phyloP scores from a whole-genome alignment of 179 eudicot species.

The Amaranthus tricolor region DNA sequence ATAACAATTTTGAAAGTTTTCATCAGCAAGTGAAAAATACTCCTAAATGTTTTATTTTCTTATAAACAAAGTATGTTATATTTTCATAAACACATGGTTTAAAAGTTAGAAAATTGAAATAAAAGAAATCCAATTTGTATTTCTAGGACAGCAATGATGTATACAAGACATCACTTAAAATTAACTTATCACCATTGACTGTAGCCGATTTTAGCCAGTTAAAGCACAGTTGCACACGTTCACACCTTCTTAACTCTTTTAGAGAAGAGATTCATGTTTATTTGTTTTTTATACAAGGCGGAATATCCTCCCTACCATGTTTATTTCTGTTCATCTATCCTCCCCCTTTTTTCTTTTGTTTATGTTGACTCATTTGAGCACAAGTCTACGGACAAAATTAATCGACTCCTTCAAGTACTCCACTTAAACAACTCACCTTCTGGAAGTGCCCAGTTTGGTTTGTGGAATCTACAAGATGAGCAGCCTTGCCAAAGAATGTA shows the following conservation, averaged over 20 bases:
- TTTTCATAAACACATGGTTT: too few relatives aligned
- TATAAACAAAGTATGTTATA: too few relatives aligned
- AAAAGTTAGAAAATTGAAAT: too few relatives aligned
- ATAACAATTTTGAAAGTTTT: too few relatives aligned
- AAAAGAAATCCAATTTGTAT: background rate
- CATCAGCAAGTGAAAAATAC: too few relatives aligned
- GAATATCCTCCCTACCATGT: background rate
- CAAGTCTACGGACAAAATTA: background rate
- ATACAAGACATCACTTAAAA: background rate
- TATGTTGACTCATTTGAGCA: background rate
- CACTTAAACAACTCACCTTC: constrained; percentile 39
- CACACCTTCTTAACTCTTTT: background rate
- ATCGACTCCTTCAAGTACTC: background rate
- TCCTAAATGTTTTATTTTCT: too few relatives aligned
- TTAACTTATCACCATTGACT: background rate
- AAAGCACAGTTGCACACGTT: background rate
- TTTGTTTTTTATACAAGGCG: background rate
- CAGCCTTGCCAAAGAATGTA: constrained; percentile 88
- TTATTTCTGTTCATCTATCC: too few relatives aligned
- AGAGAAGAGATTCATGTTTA: background rate
- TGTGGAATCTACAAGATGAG: constrained; percentile 77
- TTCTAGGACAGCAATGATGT: background rate
- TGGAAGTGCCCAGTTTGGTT: constrained; percentile 88
- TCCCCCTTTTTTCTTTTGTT: background rate
- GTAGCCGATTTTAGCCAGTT: background rate